phyloP scores from a whole-genome alignment of 805 yeast genomes.

The Grigorovia jiainica region DNA sequence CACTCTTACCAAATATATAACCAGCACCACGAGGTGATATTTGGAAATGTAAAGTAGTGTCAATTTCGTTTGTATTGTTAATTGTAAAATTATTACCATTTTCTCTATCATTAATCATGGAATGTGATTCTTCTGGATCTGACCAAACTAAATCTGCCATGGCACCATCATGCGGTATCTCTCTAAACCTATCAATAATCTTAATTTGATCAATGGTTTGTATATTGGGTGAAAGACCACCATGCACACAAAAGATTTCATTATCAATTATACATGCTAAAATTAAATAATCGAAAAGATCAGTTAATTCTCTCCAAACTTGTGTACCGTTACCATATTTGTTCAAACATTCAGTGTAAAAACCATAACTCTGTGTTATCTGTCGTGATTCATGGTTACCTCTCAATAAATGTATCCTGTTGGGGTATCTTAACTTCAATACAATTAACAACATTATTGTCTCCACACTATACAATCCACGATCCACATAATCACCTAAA shows the following conservation, averaged over 20 bases:
- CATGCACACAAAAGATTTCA: slow-evolving; percentile 88
- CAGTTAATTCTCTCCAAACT: slow-evolving; percentile 89
- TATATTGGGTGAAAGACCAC: slow-evolving; percentile 91
- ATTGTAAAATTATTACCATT: slow-evolving; percentile 7
- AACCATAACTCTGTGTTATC: slow-evolving; percentile 94
- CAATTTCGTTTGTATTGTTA: slow-evolving; percentile 3
- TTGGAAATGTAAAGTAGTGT: slow-evolving; percentile 51
- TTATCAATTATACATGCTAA: slow-evolving; percentile 85
- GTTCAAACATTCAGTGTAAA: slow-evolving; percentile 85
- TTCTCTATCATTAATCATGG: slow-evolving; percentile 38
- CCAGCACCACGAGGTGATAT: slow-evolving; percentile 97
- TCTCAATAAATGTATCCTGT: slow-evolving; percentile 68
- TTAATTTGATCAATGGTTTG: slow-evolving; percentile 89
- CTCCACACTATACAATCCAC: slow-evolving; percentile 90
- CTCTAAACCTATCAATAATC: slow-evolving; percentile 83
- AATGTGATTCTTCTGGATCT: slow-evolving; percentile 80
- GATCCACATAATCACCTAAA: slow-evolving; percentile 91
- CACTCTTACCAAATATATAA: slow-evolving; percentile 85
- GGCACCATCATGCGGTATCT: slow-evolving; percentile 98
- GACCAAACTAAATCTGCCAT: slow-evolving; percentile 99
- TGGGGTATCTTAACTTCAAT: slow-evolving; percentile 80
- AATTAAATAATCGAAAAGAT: slow-evolving; percentile 83
- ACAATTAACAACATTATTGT: slow-evolving; percentile 79
- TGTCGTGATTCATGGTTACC: slow-evolving; percentile 97
- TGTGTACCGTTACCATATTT: slow-evolving; percentile 66